A percentile compares a stretch with the other conserved stretches of the same genome.
These are phyloP conservation scores for Hanseniaspora vineae DNA, from an alignment of 805 yeast species.

Conservation along the genomic window DNA sequence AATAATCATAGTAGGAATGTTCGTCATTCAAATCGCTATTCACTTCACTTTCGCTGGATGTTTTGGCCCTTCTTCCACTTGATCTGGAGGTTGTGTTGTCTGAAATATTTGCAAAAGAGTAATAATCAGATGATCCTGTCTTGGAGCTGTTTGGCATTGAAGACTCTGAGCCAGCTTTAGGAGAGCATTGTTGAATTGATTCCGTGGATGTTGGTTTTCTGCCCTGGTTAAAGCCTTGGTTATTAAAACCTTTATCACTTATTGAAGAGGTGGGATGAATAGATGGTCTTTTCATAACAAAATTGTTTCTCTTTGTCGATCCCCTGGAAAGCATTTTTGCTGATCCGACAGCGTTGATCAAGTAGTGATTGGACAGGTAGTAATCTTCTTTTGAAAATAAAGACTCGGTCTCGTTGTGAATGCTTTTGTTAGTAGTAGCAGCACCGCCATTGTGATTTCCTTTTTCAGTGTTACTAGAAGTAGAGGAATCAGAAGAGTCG, in stretches of 20 bases:
- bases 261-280: background rate
- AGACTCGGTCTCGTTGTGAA: slow-evolving; percentile 1
- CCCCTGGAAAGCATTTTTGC: background rate
- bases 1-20: background rate
- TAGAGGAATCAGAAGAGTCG: slow-evolving; percentile 14
- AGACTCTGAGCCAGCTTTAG: background rate
- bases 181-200: background rate
- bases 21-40: background rate
- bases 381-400: slow-evolving; percentile 8
- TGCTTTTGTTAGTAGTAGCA: background rate
- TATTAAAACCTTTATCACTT: no score
- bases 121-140: slow-evolving; percentile 3
- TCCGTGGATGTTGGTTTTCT: no score
- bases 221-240: no score
- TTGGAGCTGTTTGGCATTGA: background rate
- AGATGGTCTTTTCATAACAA: background rate
- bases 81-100: slow-evolving; percentile 21
- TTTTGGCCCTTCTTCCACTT: background rate
- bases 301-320: background rate
- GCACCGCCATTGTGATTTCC: background rate
- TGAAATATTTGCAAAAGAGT: slow-evolving; percentile 26
- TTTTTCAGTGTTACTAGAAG: no score
- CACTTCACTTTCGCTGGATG: background rate
- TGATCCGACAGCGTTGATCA: slow-evolving; percentile 11
- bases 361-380: slow-evolving; percentile 18